These are phyloP conservation scores for Globisporangium megalacanthum DNA, from an alignment of 352 stramenopile species.

Conservation along the genomic window DNA sequence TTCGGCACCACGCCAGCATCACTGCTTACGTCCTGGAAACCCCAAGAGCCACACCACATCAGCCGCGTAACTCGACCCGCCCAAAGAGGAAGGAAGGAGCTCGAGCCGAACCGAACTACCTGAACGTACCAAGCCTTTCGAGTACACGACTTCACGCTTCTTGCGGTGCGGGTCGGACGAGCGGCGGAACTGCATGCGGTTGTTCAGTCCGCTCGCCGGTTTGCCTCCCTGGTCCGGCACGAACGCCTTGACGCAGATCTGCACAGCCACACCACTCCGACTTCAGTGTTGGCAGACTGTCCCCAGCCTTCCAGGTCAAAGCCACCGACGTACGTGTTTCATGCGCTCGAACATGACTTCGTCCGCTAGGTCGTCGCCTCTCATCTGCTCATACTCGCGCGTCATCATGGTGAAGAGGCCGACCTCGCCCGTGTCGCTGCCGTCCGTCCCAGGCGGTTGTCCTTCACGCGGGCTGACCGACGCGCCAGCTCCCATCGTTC, in stretches of 20 bases:
- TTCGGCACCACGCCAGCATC: slow-evolving; percentile 30
- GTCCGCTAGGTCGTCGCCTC: slow-evolving; percentile 38
- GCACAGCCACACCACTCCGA: not conserved
- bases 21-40: slow-evolving; percentile 27
- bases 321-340: slow-evolving; percentile 37
- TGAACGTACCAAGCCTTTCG: slow-evolving; percentile 46
- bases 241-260: slow-evolving; percentile 46
- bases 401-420: slow-evolving; percentile 52
- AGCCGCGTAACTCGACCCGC: not conserved
- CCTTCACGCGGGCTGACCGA: slow-evolving; percentile 21
- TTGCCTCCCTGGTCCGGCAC: slow-evolving; percentile 27
- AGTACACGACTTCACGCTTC: slow-evolving; percentile 70
- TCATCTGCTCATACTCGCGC: slow-evolving; percentile 63
- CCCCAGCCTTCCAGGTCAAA: not conserved
- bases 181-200: slow-evolving; percentile 41
- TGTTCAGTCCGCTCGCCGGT: not conserved
- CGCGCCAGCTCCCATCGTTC: slow-evolving; percentile 35
- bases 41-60: not conserved
- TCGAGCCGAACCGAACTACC: not conserved
- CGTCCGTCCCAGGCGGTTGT: slow-evolving; percentile 12
- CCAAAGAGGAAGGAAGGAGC: not conserved
- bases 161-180: slow-evolving; percentile 54
- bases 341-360: slow-evolving; percentile 76
- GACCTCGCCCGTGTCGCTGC: slow-evolving; percentile 19
- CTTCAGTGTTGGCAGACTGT: not conserved